phyloP scores from a whole-genome alignment of 1,284 basidiomycete genomes.

The Ustilago lituana region DNA sequence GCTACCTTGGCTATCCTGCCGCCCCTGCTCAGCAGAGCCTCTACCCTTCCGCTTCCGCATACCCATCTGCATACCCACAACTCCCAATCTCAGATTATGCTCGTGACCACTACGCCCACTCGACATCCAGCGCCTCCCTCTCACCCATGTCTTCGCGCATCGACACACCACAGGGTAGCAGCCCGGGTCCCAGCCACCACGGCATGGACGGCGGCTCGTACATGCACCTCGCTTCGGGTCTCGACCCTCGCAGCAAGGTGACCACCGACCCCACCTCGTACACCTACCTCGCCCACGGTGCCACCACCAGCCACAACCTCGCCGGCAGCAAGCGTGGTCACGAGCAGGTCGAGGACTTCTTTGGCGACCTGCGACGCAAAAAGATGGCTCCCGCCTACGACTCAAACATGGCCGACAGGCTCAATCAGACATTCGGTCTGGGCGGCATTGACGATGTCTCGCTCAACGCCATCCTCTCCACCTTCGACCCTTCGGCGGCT shows the following conservation, averaged over 20 bases:
- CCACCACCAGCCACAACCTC: constrained; percentile 45
- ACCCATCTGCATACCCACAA: constrained; percentile 24
- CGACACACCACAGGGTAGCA: constrained; percentile 52
- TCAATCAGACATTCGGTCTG: constrained; percentile 56
- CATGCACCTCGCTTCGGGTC: constrained; percentile 35
- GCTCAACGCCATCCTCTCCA: constrained; percentile 51
- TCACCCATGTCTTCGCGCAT: constrained; percentile 57
- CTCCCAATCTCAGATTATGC: constrained; percentile 18
- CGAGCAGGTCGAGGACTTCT: constrained; percentile 58
- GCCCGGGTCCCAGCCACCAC: constrained; percentile 30
- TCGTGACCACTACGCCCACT: constrained; percentile 49
- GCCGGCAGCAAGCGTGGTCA: constrained; percentile 55
- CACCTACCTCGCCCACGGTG: constrained; percentile 54
- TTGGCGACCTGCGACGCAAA: constrained; percentile 59
- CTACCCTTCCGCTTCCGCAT: constrained; percentile 31
- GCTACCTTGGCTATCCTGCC: constrained; percentile 31
- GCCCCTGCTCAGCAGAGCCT: constrained; percentile 33
- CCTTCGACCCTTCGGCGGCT: constrained; percentile 28
- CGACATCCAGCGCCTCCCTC: constrained; percentile 58
- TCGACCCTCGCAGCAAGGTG: constrained; percentile 41
- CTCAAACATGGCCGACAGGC: constrained; percentile 59
- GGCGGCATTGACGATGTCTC: constrained; percentile 52
- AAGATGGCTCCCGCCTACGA: constrained; percentile 62
- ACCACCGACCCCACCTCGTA: constrained; percentile 57
- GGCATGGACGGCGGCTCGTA: constrained; percentile 40